Evolutionary conservation across 169 alveolate species (phyloP), one percentile per base, ranked within the genome.

Genomic region (Plasmodium gonderi): DNA sequence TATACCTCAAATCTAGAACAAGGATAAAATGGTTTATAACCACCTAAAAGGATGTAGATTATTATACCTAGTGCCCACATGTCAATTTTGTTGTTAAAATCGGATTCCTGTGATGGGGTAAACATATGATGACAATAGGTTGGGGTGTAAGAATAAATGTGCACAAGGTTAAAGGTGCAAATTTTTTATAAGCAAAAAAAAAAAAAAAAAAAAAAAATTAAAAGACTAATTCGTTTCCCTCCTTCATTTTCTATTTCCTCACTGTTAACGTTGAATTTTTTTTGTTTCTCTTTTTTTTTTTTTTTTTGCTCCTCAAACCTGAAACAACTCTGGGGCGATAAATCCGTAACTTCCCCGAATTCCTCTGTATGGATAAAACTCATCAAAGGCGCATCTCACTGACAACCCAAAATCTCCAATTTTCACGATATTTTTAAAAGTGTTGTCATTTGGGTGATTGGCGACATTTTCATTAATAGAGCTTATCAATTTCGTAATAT

Each of bases 41-140:
- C 96, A n/a, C 95, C 94, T 26, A 93, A 65, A 54, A 93, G 79
- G 33, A 90, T 60, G 64, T 23, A 93, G 64, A 65, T 45, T 23
- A 93, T 78, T 65, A 93, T 78, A 12, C 96, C 96, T 44, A 93
- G 40, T n/a, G 96, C 96, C 96, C 96, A 93, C 90, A 93, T 78
- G 38, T 93, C 96, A 12, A 93, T 72, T 68, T 89, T 90, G 60
- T 91, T 90, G 54, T 93, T 82, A 83, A 91, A 93, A 44, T 77
- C 42, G 80, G 68, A 47, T 44, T 83, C 91, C 96, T 93, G 65
- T 38, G 33, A 23, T 9, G 68, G 23, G 80, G 72, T 26, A 23
- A 14, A 45, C 65, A 20, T 20, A 42, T 2, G 23, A 42, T 17
- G 23, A 26, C 26, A 72, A 31, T 29, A 9, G 14, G 44, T n/a